These are phyloP conservation scores for Nadsonia fulvescens DNA, from an alignment of 805 yeast genomes.

Conservation along the genomic window DNA sequence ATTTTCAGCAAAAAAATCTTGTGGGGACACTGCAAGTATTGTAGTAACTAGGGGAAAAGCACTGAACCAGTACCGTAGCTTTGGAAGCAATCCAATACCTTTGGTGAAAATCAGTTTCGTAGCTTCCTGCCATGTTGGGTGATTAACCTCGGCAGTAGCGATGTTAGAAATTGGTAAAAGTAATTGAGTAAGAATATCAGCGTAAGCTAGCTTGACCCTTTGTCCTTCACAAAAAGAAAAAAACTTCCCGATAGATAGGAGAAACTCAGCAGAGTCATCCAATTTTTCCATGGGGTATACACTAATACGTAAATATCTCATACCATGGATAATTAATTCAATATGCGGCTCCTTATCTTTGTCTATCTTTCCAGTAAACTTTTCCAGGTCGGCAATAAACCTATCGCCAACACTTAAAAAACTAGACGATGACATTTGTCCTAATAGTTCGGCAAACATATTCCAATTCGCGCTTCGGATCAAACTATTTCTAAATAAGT, in stretches of 20 bases:
- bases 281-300: conserved; percentile 77
- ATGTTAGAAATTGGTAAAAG: conserved; percentile 69
- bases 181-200: conserved; percentile 63
- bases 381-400: conserved; percentile 83
- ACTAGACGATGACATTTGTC: conserved; percentile 74
- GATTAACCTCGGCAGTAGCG: conserved; percentile 85
- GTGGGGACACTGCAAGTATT: conserved; percentile 63
- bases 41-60: conserved; percentile 54
- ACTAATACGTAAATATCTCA: conserved; percentile 65
- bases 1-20: conserved; percentile 45
- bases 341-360: conserved; percentile 41
- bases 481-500: conserved; percentile 40
- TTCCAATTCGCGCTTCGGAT: conserved; percentile 90
- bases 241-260: conserved; percentile 73
- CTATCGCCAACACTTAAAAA: conserved; percentile 82
- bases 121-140: conserved; percentile 87
- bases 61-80: conserved; percentile 42
- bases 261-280: conserved; percentile 86
- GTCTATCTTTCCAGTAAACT: conserved; percentile 38
- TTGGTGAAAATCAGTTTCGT: conserved; percentile 41
- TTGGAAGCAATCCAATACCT: conserved; percentile 26
- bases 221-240: conserved; percentile 48
- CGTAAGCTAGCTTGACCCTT: conserved; percentile 55
- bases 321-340: conserved; percentile 70
- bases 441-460: conserved; percentile 71